Evolutionary conservation across 805 yeast genomes (phyloP).

Genomic region (Schwanniomyces pseudopolymorphus): DNA sequence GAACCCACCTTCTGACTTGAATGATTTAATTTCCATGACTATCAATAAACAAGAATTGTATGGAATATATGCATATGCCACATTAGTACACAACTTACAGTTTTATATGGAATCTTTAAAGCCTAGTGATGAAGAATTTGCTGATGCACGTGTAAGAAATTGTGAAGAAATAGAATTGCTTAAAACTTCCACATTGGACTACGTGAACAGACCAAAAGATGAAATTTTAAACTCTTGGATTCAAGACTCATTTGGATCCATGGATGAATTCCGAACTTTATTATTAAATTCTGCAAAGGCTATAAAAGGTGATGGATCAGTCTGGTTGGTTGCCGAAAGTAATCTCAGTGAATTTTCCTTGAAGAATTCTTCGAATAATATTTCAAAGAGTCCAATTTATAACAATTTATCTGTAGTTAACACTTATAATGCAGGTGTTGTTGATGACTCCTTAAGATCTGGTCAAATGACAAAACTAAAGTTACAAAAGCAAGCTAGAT

Average conservation of each 20-base stretch:
- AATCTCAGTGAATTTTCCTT: slow-evolving; percentile 27
- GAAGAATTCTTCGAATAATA: slow-evolving; percentile 18
- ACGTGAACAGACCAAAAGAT: slow-evolving; percentile 33
- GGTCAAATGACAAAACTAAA: slow-evolving; percentile 50
- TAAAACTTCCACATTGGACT: slow-evolving; percentile 42
- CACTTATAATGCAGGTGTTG: slow-evolving; percentile 89
- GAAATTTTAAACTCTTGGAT: slow-evolving; percentile 48
- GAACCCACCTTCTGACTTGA: slow-evolving; percentile 25
- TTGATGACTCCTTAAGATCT: slow-evolving; percentile 58
- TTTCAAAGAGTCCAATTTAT: slow-evolving; percentile 8
- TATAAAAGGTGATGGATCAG: slow-evolving; percentile 85
- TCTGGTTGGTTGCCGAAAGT: slow-evolving; percentile 78
- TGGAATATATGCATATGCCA: slow-evolving; percentile 44
- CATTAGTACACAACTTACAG: slow-evolving; percentile 48
- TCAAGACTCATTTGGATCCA: slow-evolving; percentile 66
- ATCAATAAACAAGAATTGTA: slow-evolving; percentile 46
- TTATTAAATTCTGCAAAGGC: slow-evolving; percentile 66
- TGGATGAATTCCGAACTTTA: slow-evolving; percentile 71
- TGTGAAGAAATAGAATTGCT: slow-evolving; percentile 36
- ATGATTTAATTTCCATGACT: slow-evolving; percentile 38
- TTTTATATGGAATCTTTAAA: slow-evolving; percentile 48
- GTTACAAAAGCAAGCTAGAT: slow-evolving; percentile 31
- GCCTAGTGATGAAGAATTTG: slow-evolving; percentile 19
- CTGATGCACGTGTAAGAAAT: slow-evolving; percentile 11
- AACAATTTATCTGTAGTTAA: slow-evolving; percentile 66